These are phyloP conservation scores for Leccinum barrowsii DNA, from an alignment of 768 basidiomycete genomes.

Conservation along the genomic window DNA sequence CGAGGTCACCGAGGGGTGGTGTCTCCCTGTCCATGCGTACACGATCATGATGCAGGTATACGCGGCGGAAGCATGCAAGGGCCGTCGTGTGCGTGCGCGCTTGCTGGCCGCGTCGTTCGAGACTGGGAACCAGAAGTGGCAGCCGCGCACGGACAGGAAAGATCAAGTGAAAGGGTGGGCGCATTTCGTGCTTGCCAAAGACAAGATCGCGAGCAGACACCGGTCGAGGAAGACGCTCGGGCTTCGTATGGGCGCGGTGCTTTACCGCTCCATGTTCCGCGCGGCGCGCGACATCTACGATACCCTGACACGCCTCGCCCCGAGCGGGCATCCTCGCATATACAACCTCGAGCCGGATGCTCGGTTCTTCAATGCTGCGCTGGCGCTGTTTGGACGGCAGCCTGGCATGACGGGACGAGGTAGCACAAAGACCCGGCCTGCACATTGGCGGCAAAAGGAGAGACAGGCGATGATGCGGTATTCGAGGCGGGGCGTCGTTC, in stretches of 20 bases:
- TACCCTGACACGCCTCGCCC: conserved; percentile 19
- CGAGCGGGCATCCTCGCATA: conserved; percentile 26
- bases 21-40: conserved; percentile 62
- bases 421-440: conserved; percentile 25
- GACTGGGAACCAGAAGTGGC: conserved; percentile 15
- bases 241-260: conserved; percentile 27
- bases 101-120: not conserved
- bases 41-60: conserved; percentile 70
- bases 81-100: conserved; percentile 13
- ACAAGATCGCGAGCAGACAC: conserved; percentile 17
- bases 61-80: conserved; percentile 39
- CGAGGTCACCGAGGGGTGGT: conserved; percentile 49
- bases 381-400: conserved; percentile 41
- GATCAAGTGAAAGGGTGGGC: conserved; percentile 36
- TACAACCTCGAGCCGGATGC: conserved; percentile 50
- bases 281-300: conserved; percentile 30
- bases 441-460: conserved; percentile 32
- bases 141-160: conserved; percentile 12
- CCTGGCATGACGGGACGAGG: conserved; percentile 18
- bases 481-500: conserved; percentile 24
- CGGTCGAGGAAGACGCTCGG: conserved; percentile 28
- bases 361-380: conserved; percentile 60
- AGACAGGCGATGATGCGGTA: conserved; percentile 26
- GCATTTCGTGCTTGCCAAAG: conserved; percentile 25
- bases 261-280: conserved; percentile 37